Percentiles rank a stretch among this genome's conserved stretches.
phyloP scores from a whole-genome alignment of 768 basidiomycete genomes.

The Collybiopsis luxurians region DNA sequence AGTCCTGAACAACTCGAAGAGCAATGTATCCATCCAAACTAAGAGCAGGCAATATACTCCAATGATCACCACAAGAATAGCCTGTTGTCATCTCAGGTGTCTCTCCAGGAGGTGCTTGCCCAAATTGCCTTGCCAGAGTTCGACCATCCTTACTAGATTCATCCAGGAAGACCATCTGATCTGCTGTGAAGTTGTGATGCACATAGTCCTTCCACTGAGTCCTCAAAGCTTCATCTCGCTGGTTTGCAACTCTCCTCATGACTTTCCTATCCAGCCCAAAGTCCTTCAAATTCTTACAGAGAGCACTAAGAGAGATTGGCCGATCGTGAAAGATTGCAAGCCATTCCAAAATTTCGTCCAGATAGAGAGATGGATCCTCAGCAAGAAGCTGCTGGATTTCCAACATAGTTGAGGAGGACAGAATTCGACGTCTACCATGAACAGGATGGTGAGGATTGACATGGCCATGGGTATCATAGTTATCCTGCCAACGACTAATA shows the following conservation, averaged over 20 bases:
- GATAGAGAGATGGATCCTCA: slow-evolving; percentile 8
- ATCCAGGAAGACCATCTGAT: slow-evolving; percentile 15
- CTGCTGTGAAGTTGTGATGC: slow-evolving; percentile 4
- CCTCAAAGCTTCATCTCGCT: slow-evolving; percentile 13
- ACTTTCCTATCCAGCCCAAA: slow-evolving; percentile 15
- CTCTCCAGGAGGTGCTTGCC: slow-evolving; percentile 21
- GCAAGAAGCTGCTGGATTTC: slow-evolving; percentile 3
- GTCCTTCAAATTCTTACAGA: slow-evolving; percentile 10
- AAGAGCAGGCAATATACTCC: slow-evolving; percentile 31
- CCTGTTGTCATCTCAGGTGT: slow-evolving; percentile 17
- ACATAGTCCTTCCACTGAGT: slow-evolving; percentile 8
- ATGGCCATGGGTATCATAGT: background rate
- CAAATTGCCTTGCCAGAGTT: slow-evolving; percentile 22
- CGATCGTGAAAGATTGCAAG: slow-evolving; percentile 14
- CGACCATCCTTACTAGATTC: slow-evolving; percentile 32
- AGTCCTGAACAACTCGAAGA: slow-evolving; percentile 27
- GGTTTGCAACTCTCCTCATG: slow-evolving; percentile 12
- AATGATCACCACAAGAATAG: slow-evolving; percentile 27
- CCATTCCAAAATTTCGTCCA: slow-evolving; percentile 12
- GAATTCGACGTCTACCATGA: background rate
- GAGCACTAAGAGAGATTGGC: slow-evolving; percentile 12
- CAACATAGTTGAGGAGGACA: background rate
- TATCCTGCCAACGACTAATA: background rate
- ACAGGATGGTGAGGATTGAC: background rate
- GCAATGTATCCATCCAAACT: slow-evolving; percentile 33